Base-by-base conservation (phyloP, 331 rosid species). In the Malus hybrid region DNA sequence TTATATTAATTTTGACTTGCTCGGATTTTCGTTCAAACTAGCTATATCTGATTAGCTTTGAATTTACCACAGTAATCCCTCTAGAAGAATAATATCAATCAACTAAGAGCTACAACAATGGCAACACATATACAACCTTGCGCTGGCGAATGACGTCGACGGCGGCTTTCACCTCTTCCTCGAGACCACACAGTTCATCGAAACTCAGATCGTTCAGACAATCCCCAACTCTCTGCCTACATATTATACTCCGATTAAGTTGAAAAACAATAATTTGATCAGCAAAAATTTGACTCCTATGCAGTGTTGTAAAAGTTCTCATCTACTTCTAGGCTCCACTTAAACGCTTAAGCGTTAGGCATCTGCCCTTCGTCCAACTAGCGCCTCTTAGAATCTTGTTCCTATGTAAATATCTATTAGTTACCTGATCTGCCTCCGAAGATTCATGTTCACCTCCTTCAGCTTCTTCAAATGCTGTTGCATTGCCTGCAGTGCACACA, bases 221-320 rank as follows among this genome's bases (percentile, higher is more conserved):
- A 34, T 89, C 87, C 19, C 97, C 98, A 79, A 78, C 77, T 84
- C 96, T 91, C 79, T 89, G 97, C 84, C 98, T 93, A 42, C 48
- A 42, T 42, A 1, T 7, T 20, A 34, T 15, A 72, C 26, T 34
- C 60, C 18, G 10, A 62, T 58, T 50, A 42, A 55, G 2, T 62
- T 62, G 66, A 28, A 24, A 55, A 44, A 15, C 8, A 16, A 10
- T 57, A 53, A 53, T 8, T 15, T 11, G 5, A 50, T 10, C 48
- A 42, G 13, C 0, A 42, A 42, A 1, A 10, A 42, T 10, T 42
- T 10, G 13, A 42, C 48, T 42, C 13, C 48, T 42, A 8, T 2
- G 44, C 44, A 36, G 44, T 36, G 44, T 36, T 36, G 11, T 36
- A 36, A 36, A 0, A 36, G 44, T 36, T 36, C 11, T 36, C 44